Evolutionary conservation across 768 basidiomycete genomes (phyloP).

Genomic region (Tubosaeta sp.): DNA sequence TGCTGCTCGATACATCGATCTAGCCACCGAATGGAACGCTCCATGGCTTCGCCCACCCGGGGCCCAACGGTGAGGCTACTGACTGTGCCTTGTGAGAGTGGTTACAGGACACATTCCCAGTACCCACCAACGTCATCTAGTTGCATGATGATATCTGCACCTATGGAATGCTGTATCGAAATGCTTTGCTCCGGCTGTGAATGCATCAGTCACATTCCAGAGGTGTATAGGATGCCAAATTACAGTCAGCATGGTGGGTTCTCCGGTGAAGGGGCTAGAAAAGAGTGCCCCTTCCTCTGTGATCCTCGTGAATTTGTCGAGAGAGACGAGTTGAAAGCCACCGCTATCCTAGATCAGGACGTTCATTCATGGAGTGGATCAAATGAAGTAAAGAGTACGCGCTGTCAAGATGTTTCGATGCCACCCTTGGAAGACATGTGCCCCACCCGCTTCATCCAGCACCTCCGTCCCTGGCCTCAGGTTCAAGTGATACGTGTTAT

Average conservation of each 20-base stretch:
- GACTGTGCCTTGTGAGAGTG: constrained; percentile 39
- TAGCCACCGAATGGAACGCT: constrained; percentile 83
- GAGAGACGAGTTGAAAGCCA: constrained; percentile 83
- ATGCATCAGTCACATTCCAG: constrained; percentile 2
- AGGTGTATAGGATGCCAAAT: constrained; percentile 17
- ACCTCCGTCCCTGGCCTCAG: constrained; percentile 78
- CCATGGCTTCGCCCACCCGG: constrained; percentile 85
- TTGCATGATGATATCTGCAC: constrained; percentile 94
- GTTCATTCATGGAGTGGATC: not conserved
- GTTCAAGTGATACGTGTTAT: constrained; percentile 89
- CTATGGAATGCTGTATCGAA: constrained; percentile 84
- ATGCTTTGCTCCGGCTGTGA: constrained; percentile 86
- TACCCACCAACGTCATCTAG: constrained; percentile 82
- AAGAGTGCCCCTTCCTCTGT: constrained; percentile 89
- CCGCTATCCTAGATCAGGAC: constrained; percentile 64
- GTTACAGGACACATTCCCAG: not conserved
- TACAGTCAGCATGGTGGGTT: constrained; percentile 86
- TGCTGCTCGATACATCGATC: constrained; percentile 83
- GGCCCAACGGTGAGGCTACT: constrained; percentile 77
- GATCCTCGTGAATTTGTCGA: constrained; percentile 79
- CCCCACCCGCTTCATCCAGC: constrained; percentile 71
- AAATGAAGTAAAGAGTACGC: constrained; percentile 18
- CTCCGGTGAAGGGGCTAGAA: constrained; percentile 78
- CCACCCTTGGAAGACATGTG: constrained; percentile 92
- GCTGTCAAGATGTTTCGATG: constrained; percentile 79